Evolutionary conservation across 208 protist genomes (phyloP).

Genomic region (Leptomonas seymouri): DNA sequence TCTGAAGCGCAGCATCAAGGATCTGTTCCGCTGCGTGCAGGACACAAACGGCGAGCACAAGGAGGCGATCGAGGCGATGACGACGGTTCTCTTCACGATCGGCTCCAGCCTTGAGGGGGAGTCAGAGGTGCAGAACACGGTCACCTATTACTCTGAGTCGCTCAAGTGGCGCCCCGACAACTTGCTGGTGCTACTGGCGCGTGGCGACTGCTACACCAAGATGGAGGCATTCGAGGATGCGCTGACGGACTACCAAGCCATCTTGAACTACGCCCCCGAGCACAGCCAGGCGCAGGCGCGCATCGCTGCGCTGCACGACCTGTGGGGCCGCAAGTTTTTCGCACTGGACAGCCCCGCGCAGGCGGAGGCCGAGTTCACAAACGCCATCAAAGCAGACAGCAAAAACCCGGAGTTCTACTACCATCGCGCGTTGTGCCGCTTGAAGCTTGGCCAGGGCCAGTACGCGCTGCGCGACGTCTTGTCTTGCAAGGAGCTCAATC

Average conservation of each 20-base stretch:
- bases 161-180: constrained; percentile 88
- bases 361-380: constrained; percentile 85
- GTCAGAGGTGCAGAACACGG: constrained; percentile 57
- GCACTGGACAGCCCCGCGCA: constrained; percentile 43
- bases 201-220: constrained; percentile 88
- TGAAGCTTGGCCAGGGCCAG: constrained; percentile 74
- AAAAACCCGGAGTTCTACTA: constrained; percentile 83
- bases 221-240: constrained; percentile 77
- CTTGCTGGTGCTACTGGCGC: constrained; percentile 78
- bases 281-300: constrained; percentile 54
- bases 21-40: constrained; percentile 85
- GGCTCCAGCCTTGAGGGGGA: constrained; percentile 57
- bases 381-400: constrained; percentile 75
- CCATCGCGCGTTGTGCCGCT: constrained; percentile 79
- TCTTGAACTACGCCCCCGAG: constrained; percentile 61
- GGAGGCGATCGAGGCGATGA: constrained; percentile 83
- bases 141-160: constrained; percentile 88
- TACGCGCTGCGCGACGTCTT: constrained; percentile 88
- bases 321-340: constrained; percentile 81
- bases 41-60: constrained; percentile 82
- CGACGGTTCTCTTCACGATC: constrained; percentile 77
- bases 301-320: constrained; percentile 82
- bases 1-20: constrained; percentile 73
- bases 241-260: constrained; percentile 69
- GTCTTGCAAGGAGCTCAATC: constrained; percentile 76